phyloP scores from a whole-genome alignment of 2,329 filamentous ascomycete species.

The Ophiostoma ulmi region DNA sequence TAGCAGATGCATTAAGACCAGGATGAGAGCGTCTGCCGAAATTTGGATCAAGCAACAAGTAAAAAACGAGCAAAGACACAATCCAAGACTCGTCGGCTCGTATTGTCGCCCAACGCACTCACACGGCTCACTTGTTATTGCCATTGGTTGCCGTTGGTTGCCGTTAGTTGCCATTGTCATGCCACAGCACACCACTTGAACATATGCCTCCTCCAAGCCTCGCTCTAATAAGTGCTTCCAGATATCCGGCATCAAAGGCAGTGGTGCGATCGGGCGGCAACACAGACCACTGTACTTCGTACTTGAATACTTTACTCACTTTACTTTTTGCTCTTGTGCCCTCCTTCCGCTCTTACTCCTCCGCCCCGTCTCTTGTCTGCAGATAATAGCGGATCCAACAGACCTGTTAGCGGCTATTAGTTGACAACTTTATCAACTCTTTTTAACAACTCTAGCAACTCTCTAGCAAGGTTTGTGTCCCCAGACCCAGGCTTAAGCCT shows the following conservation, averaged over 20 bases:
- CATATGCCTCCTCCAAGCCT: not conserved
- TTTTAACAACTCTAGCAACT: not conserved
- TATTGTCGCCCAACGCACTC: not conserved
- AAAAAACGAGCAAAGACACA: no score
- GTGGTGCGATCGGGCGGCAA: conserved; percentile 4
- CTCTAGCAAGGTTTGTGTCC: not conserved
- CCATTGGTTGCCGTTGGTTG: not conserved
- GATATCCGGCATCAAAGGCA: not conserved
- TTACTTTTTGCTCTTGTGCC: not conserved
- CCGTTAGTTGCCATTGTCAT: not conserved
- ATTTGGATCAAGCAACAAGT: not conserved
- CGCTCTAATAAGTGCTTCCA: not conserved
- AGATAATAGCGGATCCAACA: not conserved
- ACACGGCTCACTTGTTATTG: not conserved
- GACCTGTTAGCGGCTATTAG: not conserved
- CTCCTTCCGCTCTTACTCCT: not conserved
- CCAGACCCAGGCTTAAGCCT: conserved; percentile 8
- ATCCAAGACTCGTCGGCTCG: not conserved
- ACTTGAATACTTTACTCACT: not conserved
- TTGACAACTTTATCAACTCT: not conserved
- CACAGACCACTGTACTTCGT: not conserved
- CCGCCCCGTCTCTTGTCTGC: conserved; percentile 1
- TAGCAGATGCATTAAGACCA: not conserved
- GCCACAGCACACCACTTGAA: not conserved
- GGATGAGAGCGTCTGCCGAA: not conserved